Conservation (phyloP, 345 rosid species). For the Salix suchowensis region DNA sequence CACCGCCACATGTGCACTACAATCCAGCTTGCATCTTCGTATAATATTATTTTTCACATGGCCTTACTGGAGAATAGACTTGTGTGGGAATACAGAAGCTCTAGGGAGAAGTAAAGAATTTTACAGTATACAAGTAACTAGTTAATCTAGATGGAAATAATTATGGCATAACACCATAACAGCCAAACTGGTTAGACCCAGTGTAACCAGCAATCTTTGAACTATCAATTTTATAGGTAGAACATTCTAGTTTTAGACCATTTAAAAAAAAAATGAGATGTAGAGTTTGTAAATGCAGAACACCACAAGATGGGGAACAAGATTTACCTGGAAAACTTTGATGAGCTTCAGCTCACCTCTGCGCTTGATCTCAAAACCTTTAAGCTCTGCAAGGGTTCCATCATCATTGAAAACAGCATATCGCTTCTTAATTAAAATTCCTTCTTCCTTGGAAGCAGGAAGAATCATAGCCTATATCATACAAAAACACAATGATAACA, state of each 20-base stretch:
- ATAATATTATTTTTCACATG: neutral
- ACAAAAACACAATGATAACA: conserved; percentile 8
- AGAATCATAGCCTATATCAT: conserved; percentile 85
- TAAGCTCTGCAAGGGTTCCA: conserved; percentile 95
- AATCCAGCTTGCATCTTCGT: neutral
- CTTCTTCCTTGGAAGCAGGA: conserved; percentile 99
- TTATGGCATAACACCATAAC: neutral
- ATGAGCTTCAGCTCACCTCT: conserved; percentile 99
- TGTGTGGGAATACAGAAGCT: no score
- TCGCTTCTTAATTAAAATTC: conserved; percentile 87
- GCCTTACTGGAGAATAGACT: neutral
- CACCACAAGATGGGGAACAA: neutral
- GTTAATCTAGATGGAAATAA: neutral
- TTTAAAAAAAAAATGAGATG: neutral
- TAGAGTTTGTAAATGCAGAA: neutral
- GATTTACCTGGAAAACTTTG: conserved; percentile 87
- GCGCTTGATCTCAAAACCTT: conserved; percentile 99
- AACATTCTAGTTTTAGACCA: neutral
- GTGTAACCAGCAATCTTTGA: neutral
- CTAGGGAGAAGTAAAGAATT: no score
- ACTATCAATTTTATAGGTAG: neutral
- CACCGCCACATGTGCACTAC: neutral
- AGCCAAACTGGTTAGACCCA: neutral
- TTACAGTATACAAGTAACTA: no score
- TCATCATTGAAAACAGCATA: conserved; percentile 99